A percentile compares a stretch with the other conserved stretches of the same genome.
phyloP scores from a whole-genome alignment of 768 basidiomycete genomes.

The Royoungia palumana region DNA sequence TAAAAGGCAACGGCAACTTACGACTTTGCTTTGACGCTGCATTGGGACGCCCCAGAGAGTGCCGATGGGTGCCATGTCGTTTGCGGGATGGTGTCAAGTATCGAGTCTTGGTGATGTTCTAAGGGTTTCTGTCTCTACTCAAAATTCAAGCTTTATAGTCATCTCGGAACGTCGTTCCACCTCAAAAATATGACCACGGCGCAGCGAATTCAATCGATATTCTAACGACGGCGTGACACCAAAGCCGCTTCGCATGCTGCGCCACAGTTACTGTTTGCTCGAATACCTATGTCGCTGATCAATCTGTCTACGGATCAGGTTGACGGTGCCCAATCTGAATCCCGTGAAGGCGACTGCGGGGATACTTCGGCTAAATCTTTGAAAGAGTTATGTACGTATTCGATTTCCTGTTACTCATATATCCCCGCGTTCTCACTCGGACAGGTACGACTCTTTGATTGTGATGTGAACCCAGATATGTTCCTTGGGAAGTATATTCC shows the following conservation, averaged over 20 bases:
- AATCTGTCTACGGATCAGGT: too few species aligned
- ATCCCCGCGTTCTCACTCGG: too few species aligned
- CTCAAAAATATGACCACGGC: not conserved
- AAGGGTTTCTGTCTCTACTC: not conserved
- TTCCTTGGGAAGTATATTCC: too few species aligned
- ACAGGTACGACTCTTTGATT: too few species aligned
- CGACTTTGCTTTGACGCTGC: conserved; percentile 29
- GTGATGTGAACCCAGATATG: too few species aligned
- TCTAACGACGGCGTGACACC: not conserved
- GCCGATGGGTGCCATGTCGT: conserved; percentile 25
- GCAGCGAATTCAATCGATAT: not conserved
- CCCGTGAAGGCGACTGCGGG: too few species aligned
- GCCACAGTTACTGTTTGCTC: not conserved
- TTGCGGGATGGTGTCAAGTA: not conserved
- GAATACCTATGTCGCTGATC: too few species aligned
- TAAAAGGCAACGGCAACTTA: conserved; percentile 12
- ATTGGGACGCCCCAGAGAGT: conserved; percentile 22
- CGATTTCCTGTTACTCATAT: too few species aligned
- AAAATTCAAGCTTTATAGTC: conserved; percentile 11
- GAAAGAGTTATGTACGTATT: too few species aligned
- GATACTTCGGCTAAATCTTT: too few species aligned
- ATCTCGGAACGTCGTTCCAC: not conserved
- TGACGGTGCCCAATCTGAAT: too few species aligned
- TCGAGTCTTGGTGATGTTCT: not conserved
- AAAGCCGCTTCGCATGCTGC: not conserved